Evolutionary conservation across 805 yeast genomes (phyloP), one percentile per base, ranked within the genome.

Genomic region (Suhomyces sp.): DNA sequence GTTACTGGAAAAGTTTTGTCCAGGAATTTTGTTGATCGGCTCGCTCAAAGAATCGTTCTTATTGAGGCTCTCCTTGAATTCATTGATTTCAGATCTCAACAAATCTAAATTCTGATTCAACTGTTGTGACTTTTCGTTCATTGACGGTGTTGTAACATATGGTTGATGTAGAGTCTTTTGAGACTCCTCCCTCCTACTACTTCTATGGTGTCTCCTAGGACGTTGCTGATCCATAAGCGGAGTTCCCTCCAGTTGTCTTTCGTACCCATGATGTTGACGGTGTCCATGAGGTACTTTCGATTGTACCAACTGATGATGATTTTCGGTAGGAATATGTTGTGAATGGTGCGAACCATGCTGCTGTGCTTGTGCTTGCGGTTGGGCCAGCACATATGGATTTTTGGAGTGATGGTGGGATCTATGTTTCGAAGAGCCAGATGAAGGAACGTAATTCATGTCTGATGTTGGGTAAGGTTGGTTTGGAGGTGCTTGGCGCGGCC

Each of bases 61-160:
- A 24, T 56, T 56, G 40, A 68, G 54, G 35, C 68, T 65, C 35
- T 67, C 72, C 34, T 66, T 68, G 41, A 68, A 68, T 38, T 68
- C 72, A 41, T 68, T 67, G 41, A 68, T 66, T 42, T 68, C 74
- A 17, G 59, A 54, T 32, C 73, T 42, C 34, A 68, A 53, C 39
- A 68, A 44, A 36, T 66, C 70, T 33, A 68, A 50, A 35, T 68
- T 65, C 33, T 67, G 68, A 33, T 65, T 64, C 50, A 67, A 56
- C 34, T 67, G 63, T 14, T 47, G 44, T 0, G 69, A 50, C 44
- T 63, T 63, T 31, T 48, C 47, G 19, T 56, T 42, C 19, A 29
- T 22, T 4, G 37, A 13, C 6, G 48, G 36, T 4, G 28, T 31
- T n/a, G 21, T 23, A 15, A 32, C 41, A 25, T 44, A 36, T 10